Percentiles rank a stretch among this genome's conserved stretches.
These are phyloP conservation scores for Kwoniella sp. DNA, from an alignment of 768 basidiomycete species.

Conservation along the genomic window DNA sequence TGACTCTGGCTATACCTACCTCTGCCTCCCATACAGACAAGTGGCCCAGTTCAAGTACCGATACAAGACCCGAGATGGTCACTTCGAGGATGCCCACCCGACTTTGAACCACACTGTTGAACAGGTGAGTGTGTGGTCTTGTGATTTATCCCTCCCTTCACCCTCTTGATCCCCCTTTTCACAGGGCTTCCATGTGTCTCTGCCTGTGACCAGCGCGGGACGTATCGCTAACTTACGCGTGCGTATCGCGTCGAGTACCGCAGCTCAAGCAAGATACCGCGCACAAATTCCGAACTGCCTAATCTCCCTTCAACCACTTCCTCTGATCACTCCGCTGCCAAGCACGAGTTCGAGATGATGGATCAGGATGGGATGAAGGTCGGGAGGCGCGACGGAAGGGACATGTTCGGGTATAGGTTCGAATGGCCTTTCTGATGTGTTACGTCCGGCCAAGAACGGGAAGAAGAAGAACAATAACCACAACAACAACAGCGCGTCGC, in stretches of 20 bases:
- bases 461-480: too few relatives aligned
- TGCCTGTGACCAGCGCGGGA: background rate
- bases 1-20: background rate
- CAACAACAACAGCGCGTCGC: too few relatives aligned
- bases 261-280: slow-evolving; percentile 26
- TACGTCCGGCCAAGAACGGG: too few relatives aligned
- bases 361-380: slow-evolving; percentile 23
- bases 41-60: slow-evolving; percentile 55
- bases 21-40: slow-evolving; percentile 16
- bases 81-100: slow-evolving; percentile 51
- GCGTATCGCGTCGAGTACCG: slow-evolving; percentile 16
- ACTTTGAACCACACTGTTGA: slow-evolving; percentile 37
- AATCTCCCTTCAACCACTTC: background rate
- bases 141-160: background rate
- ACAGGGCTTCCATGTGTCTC: background rate
- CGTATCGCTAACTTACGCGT: background rate
- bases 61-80: slow-evolving; percentile 50
- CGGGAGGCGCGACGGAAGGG: slow-evolving; percentile 6
- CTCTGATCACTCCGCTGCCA: background rate
- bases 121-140: slow-evolving; percentile 30
- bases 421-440: slow-evolving; percentile 30
- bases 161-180: background rate
- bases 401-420: slow-evolving; percentile 29
- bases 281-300: slow-evolving; percentile 28
- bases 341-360: background rate